These are phyloP conservation scores for Dimocarpus longan DNA, from an alignment of 345 rosid genomes.

Conservation along the genomic window DNA sequence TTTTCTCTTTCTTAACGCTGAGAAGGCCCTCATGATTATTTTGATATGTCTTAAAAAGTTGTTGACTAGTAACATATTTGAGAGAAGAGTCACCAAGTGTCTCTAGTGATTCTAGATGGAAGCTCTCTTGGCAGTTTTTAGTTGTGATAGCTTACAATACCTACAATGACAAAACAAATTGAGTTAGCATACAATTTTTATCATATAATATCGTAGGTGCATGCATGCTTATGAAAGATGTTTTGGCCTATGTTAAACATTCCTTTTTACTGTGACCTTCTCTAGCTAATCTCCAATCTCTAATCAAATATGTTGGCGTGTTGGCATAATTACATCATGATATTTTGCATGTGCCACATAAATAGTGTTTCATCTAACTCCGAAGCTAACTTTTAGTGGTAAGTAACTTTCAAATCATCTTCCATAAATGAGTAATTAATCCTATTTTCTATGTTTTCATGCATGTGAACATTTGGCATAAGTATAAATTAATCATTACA, in stretches of 20 bases:
- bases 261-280: no score
- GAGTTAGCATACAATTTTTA: neutral
- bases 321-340: neutral
- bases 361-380: no score
- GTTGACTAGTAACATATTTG: conserved; percentile 77
- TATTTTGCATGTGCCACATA: neutral
- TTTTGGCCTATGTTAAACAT: no score
- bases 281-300: neutral
- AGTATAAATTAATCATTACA: no score
- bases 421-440: neutral
- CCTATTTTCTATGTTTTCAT: neutral
- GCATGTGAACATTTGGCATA: neutral
- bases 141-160: conserved; percentile 89
- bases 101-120: conserved; percentile 84
- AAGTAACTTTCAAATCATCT: neutral
- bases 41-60: conserved; percentile 55
- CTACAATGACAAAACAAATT: conserved; percentile 38
- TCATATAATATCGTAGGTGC: neutral
- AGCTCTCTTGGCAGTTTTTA: conserved; percentile 73
- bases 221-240: no score
- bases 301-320: neutral
- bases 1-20: conserved; percentile 59
- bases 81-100: conserved; percentile 94
- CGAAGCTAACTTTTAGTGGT: neutral
- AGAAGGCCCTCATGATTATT: conserved; percentile 81